phyloP scores from a whole-genome alignment of 208 protist species.

The Leishmania gerbilli region DNA sequence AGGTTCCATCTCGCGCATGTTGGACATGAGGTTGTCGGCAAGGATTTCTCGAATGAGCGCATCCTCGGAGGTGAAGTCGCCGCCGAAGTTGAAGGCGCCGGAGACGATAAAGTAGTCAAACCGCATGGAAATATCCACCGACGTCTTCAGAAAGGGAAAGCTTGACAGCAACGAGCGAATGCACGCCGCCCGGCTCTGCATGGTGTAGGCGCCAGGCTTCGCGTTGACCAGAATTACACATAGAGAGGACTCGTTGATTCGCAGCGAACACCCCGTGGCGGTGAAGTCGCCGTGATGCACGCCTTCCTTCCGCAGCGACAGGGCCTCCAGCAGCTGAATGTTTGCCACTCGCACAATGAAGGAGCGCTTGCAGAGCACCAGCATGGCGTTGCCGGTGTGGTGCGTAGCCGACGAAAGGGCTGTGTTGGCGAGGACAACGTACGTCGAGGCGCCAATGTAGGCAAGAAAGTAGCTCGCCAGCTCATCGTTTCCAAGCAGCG shows the following conservation, averaged over 20 bases:
- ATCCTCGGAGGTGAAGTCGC: constrained; percentile 55
- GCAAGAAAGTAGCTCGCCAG: constrained; percentile 57
- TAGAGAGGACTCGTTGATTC: constrained; percentile 70
- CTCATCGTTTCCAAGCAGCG: constrained; percentile 50
- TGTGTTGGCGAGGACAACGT: constrained; percentile 62
- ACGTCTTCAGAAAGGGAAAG: constrained; percentile 55
- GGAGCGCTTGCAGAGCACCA: constrained; percentile 64
- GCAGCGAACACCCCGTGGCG: constrained; percentile 51
- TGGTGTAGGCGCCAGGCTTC: constrained; percentile 24
- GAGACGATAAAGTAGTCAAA: constrained; percentile 82
- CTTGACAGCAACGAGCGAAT: constrained; percentile 58
- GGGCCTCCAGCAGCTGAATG: constrained; percentile 55
- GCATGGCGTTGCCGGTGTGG: constrained; percentile 47
- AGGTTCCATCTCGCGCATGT: constrained; percentile 62
- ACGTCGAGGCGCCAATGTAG: constrained; percentile 45
- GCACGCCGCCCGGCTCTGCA: constrained; percentile 33
- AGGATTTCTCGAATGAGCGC: constrained; percentile 58
- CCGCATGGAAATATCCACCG: constrained; percentile 54
- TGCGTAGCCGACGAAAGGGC: constrained; percentile 39
- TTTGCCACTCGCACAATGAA: constrained; percentile 69
- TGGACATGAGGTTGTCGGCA: constrained; percentile 59
- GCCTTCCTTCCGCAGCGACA: constrained; percentile 26
- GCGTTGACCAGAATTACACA: constrained; percentile 56
- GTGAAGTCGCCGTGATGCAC: constrained; percentile 52
- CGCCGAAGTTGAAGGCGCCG: constrained; percentile 64